Conservation (phyloP, 768 basidiomycete species). For the Cystofilobasidium macerans region DNA sequence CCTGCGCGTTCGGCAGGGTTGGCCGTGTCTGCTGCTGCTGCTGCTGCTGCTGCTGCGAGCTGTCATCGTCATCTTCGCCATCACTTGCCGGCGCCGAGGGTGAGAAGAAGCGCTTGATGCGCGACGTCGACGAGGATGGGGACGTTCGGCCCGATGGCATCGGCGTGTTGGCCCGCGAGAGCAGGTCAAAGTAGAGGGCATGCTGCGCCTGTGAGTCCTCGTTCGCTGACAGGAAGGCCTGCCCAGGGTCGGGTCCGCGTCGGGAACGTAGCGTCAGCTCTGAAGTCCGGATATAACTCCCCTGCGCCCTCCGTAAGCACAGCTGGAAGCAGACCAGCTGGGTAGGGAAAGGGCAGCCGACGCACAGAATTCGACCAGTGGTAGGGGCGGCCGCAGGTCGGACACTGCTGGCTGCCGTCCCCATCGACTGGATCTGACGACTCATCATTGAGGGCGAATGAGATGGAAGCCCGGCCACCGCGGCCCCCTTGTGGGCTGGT, state of each 20-base stretch:
- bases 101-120: neutral
- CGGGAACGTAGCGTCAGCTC: neutral
- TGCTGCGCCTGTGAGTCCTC: neutral
- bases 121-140: neutral
- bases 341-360: neutral
- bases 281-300: too few relatives aligned
- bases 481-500: neutral
- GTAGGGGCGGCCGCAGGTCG: neutral
- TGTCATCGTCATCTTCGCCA: neutral
- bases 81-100: neutral
- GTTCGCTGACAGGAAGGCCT: neutral
- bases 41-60: neutral
- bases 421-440: neutral
- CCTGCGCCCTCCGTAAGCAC: too few relatives aligned
- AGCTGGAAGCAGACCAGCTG: too few relatives aligned
- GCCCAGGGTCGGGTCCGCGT: neutral
- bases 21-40: neutral
- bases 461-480: neutral
- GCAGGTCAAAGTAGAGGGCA: slow-evolving; percentile 21
- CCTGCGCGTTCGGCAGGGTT: neutral
- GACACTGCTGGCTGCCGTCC: neutral
- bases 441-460: neutral
- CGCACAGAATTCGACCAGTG: neutral
- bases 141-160: neutral
- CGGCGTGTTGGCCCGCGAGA: slow-evolving; percentile 23